These are phyloP conservation scores for Dendrobium officinale DNA, from an alignment of 106 monocot species.

Conservation along the genomic window DNA sequence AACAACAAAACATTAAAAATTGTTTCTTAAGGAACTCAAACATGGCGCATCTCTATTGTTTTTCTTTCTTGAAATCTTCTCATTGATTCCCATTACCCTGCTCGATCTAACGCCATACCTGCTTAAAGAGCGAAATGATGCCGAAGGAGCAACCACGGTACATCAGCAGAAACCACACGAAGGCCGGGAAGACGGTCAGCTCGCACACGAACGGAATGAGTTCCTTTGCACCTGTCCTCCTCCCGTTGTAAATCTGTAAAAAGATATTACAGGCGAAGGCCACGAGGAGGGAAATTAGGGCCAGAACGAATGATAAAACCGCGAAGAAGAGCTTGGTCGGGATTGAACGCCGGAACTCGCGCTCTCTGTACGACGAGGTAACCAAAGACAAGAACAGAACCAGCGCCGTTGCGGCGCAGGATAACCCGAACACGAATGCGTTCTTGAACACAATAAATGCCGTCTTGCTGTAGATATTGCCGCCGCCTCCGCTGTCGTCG, in stretches of 20 bases:
- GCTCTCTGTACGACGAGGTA: constrained; percentile 18
- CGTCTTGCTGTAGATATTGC: constrained; percentile 6
- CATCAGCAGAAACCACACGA: constrained; percentile 6
- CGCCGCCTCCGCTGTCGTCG: neutral
- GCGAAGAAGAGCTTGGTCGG: constrained; percentile 31
- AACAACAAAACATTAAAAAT: no score
- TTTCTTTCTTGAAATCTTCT: no score
- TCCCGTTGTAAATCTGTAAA: constrained; percentile 13
- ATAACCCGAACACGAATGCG: constrained; percentile 28
- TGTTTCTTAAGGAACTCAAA: no score
- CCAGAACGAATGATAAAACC: constrained; percentile 12
- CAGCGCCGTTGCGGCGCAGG: constrained; percentile 25
- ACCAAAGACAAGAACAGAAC: constrained; percentile 30
- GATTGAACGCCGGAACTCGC: constrained; percentile 15
- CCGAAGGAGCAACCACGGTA: constrained; percentile 16
- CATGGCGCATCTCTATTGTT: no score
- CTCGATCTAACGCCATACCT: constrained; percentile 8
- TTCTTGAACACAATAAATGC: constrained; percentile 29
- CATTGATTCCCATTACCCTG: no score
- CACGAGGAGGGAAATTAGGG: constrained; percentile 15
- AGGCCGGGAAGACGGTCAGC: constrained; percentile 16
- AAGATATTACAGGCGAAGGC: constrained; percentile 30
- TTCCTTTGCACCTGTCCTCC: neutral
- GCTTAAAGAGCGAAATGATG: neutral
- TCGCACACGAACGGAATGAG: constrained; percentile 20